A percentile compares a stretch with the other conserved stretches of the same genome.
Conservation (phyloP, 106 monocot species). For the Acorus gramineus region DNA sequence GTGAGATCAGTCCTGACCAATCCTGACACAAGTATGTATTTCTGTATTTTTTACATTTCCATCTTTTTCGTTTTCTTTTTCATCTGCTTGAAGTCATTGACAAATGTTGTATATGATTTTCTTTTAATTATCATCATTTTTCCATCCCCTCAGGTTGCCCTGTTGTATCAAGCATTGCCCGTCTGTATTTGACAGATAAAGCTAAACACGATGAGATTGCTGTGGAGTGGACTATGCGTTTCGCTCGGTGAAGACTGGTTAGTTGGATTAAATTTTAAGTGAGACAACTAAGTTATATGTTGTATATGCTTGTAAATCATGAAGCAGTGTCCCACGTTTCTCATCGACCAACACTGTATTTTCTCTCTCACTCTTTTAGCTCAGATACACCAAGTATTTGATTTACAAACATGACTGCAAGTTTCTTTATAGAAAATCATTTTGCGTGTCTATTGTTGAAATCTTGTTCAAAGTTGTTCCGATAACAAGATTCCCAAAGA, state of each 20-base stretch:
- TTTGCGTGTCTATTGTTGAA: no score
- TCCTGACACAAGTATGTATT: slow-evolving; percentile 69
- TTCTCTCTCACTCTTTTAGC: no score
- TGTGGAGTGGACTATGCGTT: slow-evolving; percentile 69
- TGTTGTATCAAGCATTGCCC: slow-evolving; percentile 39
- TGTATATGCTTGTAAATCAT: background rate
- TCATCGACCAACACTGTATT: no score
- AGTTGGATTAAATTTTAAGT: background rate
- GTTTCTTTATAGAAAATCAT: no score
- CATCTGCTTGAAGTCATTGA: background rate
- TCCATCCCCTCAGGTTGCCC: slow-evolving; percentile 44
- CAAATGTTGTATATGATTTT: no score
- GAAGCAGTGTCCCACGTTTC: no score
- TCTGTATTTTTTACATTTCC: background rate
- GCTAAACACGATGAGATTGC: slow-evolving; percentile 70
- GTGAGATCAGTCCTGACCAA: slow-evolving; percentile 65
- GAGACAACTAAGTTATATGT: background rate
- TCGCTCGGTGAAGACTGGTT: slow-evolving; percentile 39
- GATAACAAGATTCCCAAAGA: no score
- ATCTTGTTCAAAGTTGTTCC: no score
- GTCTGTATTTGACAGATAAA: slow-evolving; percentile 60
- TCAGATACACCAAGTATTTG: no score
- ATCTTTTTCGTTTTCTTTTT: background rate
- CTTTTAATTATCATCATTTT: background rate
- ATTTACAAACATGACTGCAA: no score